Evolutionary conservation across 1,284 basidiomycete genomes (phyloP), one percentile per base, ranked within the genome.

Genomic region (Irpex sp.): DNA sequence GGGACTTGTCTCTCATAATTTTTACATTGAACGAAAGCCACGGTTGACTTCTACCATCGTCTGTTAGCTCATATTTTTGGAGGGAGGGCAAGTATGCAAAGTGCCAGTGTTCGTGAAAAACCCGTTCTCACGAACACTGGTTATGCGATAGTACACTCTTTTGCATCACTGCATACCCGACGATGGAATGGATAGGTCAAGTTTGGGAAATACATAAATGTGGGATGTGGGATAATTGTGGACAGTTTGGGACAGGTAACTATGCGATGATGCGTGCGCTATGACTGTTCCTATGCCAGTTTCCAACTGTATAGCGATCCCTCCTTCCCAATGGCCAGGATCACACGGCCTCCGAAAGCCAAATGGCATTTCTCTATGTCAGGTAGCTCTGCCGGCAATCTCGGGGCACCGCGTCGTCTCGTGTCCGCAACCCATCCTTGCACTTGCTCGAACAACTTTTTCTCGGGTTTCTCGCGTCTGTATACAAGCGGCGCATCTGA

Each of bases 291-390:
- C 15, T 6, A 11, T 9, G 54, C 54, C 11, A 71, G 61, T 34
- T 62, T 66, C 73, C 73, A 75, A 4, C 71, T 58, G 54, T 62
- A 71, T 59, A 75, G 38, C 26, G 67, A 70, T 4, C 71, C 68
- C 11, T 62, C 65, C 11, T 65, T 66, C 8, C 73, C 72, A 15
- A 70, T 62, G 21, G 69, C 71, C 0, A 73, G 40, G 13, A 75
- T 63, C 2, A 67, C 66, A 15, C 62, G 31, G 6, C 73, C 73
- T 3, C 67, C 67, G 48, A 60, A 70, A 4, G 69, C 70, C 55
- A 75, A 63, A 48, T 71, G 70, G 59, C 74, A 75, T 6, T 49
- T 56, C 19, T 61, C 54, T 38, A 62, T 63, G 26, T 58, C 47
- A 26, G 36, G 47, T 40, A 44, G 9, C n/a, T 55, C n/a, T 7